Evolutionary conservation across 352 stramenopile species (phyloP), one percentile per base, ranked within the genome.

Genomic region (Phytophthora meadii): DNA sequence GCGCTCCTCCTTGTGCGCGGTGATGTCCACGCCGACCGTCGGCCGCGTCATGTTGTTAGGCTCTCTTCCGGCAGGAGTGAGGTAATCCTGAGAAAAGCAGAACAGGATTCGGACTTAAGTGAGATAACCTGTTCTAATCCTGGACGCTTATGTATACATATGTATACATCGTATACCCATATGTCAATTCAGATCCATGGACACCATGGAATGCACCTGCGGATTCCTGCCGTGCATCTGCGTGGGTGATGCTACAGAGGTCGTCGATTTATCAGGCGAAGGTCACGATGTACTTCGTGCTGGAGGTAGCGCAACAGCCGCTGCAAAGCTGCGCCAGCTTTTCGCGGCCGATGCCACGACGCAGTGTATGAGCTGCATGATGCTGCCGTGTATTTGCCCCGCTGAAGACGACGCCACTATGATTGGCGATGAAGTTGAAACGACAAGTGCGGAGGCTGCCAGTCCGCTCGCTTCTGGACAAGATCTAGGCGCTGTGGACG

Each of bases 311-410:
- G 25, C 28, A 40, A 36, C 39, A 1, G 46, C 66, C 12, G 74
- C 74, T 34, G 54, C 76, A 10, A 77, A 86, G 45, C 64, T 93
- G 15, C 81, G 78, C 47, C 70, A 65, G 41, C 68, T 93, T 27
- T 78, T 92, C 34, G 77, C 76, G 1, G 76, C 71, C 17, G 76
- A 89, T 41, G 81, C 82, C 41, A 88, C 79, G 17, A 73, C 66
- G 27, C 71, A 87, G 61, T 93, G 84, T 55, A 68, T 76, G 61
- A 82, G 67, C 60, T 93, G 84, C 62, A 90, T 92, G 84, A 82
- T 93, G 54, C 56, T 93, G 52, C 84, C 84, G 30, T 93, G 84
- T 55, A 93, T 93, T 67, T 93, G 84, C 42, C 84, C 84, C 41
- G 65, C 59, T 10, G 77, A 89, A 30, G 81, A 91, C n/a, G 78